These are phyloP conservation scores for Cordyceps fumosorosea DNA, from an alignment of 2,329 filamentous ascomycete genomes.

Conservation along the genomic window DNA sequence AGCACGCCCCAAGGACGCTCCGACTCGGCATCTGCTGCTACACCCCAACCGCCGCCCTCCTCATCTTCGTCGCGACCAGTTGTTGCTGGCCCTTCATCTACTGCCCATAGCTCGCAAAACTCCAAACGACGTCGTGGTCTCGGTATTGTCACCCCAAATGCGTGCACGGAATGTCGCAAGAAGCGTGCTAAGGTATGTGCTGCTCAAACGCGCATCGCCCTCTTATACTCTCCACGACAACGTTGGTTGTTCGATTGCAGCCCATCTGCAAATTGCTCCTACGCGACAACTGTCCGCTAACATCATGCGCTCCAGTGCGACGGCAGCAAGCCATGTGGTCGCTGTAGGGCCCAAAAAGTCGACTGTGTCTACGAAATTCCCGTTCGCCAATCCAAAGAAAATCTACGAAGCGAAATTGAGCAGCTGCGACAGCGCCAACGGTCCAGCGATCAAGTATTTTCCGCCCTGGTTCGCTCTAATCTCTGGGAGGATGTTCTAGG, in stretches of 20 bases:
- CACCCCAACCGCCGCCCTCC: conserved; percentile 16
- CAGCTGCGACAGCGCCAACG: conserved; percentile 46
- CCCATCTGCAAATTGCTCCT: not conserved
- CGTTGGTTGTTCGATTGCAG: not conserved
- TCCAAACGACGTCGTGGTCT: conserved; percentile 49
- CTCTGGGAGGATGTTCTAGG: conserved; percentile 49
- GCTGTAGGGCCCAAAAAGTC: conserved; percentile 48
- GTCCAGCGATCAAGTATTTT: conserved; percentile 48
- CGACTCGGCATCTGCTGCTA: conserved; percentile 4
- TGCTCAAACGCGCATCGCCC: not conserved
- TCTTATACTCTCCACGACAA: too few species aligned
- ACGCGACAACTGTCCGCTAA: not conserved
- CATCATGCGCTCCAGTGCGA: conserved; percentile 42
- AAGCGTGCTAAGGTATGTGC: conserved; percentile 51
- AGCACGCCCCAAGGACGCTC: conserved; percentile 26
- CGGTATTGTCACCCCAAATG: conserved; percentile 53
- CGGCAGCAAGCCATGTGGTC: conserved; percentile 47
- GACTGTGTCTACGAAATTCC: conserved; percentile 57
- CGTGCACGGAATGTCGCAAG: conserved; percentile 55
- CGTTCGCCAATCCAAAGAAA: conserved; percentile 57
- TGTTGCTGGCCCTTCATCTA: not conserved
- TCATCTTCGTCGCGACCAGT: not conserved
- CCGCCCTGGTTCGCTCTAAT: conserved; percentile 45
- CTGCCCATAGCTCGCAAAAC: conserved; percentile 22
- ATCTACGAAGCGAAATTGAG: conserved; percentile 54